These are phyloP conservation scores for Mercurialis annua DNA, from an alignment of 345 rosid genomes.

Conservation along the genomic window DNA sequence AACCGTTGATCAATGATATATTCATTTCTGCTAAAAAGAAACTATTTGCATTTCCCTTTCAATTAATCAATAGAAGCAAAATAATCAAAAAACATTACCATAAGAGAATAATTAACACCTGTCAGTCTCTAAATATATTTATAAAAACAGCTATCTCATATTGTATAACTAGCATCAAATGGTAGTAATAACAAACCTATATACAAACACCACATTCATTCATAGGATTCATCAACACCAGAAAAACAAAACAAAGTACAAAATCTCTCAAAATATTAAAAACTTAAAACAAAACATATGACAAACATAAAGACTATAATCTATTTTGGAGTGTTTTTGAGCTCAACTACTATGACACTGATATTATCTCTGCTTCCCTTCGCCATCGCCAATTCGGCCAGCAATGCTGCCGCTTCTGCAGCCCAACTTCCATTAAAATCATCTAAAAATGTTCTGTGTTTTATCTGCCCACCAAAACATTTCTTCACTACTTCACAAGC, in stretches of 20 bases:
- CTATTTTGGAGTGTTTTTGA: background rate
- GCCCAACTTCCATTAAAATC: constrained; percentile 12
- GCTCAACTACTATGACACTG: constrained; percentile 37
- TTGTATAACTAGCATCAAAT: no score
- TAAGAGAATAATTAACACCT: no score
- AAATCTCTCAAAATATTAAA: background rate
- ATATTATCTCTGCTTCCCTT: constrained; percentile 41
- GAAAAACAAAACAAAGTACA: background rate
- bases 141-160: no score
- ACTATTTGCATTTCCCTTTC: no score
- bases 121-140: no score
- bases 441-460: constrained; percentile 2
- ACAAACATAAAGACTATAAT: no score
- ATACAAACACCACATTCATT: background rate
- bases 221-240: background rate
- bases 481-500: constrained; percentile 33
- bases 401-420: constrained; percentile 26
- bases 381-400: constrained; percentile 37
- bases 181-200: no score
- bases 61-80: no score
- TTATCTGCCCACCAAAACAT: constrained; percentile 15
- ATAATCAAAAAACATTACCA: no score
- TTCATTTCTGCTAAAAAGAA: no score
- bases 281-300: no score
- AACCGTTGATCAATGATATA: no score